Percentiles rank a stretch among this genome's conserved stretches.
Evolutionary conservation across 2,329 filamentous ascomycete species (phyloP).

Genomic region (Pseudocercospora ulei): DNA sequence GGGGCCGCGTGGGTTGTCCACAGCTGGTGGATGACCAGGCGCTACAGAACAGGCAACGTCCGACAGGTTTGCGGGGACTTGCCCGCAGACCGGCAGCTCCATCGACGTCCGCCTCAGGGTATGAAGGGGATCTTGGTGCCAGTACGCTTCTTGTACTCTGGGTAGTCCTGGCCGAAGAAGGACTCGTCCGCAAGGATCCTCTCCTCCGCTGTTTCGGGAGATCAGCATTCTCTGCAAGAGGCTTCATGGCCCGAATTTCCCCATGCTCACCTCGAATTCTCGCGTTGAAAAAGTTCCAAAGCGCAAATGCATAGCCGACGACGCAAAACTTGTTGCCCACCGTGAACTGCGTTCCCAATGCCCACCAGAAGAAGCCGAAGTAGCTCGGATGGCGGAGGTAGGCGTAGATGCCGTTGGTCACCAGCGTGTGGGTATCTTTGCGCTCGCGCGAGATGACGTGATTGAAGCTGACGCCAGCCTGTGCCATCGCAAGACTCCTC

Average conservation of each 20-base stretch:
- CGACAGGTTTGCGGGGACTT: too few species aligned
- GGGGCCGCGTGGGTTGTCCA: not conserved
- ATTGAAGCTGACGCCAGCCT: constrained; percentile 86
- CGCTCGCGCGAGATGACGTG: constrained; percentile 62
- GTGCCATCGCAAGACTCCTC: constrained; percentile 74
- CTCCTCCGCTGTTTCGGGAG: constrained; percentile 2
- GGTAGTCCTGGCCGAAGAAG: constrained; percentile 73
- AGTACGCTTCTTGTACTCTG: constrained; percentile 60
- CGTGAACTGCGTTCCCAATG: constrained; percentile 82
- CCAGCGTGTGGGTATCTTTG: constrained; percentile 65
- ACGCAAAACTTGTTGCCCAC: constrained; percentile 77
- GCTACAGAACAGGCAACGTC: too few species aligned
- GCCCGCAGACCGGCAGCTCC: too few species aligned
- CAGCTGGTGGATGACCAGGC: too few species aligned
- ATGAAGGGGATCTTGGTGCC: constrained; percentile 75
- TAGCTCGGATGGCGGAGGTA: constrained; percentile 78
- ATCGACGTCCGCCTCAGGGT: too few species aligned
- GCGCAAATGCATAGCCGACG: constrained; percentile 58
- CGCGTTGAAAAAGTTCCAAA: constrained; percentile 75
- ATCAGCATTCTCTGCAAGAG: not conserved
- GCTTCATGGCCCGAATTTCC: not conserved
- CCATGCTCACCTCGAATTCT: constrained; percentile 52
- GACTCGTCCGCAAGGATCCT: constrained; percentile 59
- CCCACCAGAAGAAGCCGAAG: constrained; percentile 99
- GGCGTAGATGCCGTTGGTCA: constrained; percentile 71